Conservation (phyloP, 179 eudicot genomes). For the Gypsophila paniculata region DNA sequence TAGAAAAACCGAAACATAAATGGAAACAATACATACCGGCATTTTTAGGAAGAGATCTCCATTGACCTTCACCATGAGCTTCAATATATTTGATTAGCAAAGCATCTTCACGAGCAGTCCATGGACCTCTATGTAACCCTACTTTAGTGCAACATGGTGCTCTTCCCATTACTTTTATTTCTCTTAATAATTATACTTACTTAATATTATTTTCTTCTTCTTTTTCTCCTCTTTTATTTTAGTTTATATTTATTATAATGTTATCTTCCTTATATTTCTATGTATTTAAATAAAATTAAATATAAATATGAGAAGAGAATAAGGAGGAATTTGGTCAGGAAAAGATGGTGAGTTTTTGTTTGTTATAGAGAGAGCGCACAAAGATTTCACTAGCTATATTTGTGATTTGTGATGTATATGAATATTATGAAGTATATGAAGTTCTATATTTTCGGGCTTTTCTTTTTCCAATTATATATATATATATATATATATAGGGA, state of each 20-base stretch:
- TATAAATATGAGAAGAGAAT: constrained; percentile 18
- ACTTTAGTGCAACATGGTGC: constrained; percentile 69
- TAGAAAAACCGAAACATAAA: too few relatives aligned
- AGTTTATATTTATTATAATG: neutral
- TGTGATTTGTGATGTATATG: too few relatives aligned
- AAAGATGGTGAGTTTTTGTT: constrained; percentile 26
- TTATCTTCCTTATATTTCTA: constrained; percentile 11
- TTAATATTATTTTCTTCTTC: neutral
- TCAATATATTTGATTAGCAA: constrained; percentile 50
- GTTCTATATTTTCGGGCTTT: too few relatives aligned
- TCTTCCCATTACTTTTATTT: constrained; percentile 48
- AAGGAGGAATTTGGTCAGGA: constrained; percentile 28
- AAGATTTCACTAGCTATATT: too few relatives aligned
- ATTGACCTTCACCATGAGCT: constrained; percentile 65
- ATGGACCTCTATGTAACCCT: constrained; percentile 64
- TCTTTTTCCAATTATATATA: too few relatives aligned
- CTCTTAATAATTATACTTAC: neutral
- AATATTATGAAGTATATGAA: too few relatives aligned
- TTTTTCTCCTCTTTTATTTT: constrained; percentile 1
- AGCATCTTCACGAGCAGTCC: constrained; percentile 59
- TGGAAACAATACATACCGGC: constrained; percentile 36
- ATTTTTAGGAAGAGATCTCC: constrained; percentile 62
- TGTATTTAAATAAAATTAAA: neutral
- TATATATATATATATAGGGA: too few relatives aligned
- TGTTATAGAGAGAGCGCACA: constrained; percentile 20